Evolutionary conservation across 139 green algal genomes (phyloP), one percentile per base, ranked within the genome.

Genomic region (Chlamydomonas asymmetrica): DNA sequence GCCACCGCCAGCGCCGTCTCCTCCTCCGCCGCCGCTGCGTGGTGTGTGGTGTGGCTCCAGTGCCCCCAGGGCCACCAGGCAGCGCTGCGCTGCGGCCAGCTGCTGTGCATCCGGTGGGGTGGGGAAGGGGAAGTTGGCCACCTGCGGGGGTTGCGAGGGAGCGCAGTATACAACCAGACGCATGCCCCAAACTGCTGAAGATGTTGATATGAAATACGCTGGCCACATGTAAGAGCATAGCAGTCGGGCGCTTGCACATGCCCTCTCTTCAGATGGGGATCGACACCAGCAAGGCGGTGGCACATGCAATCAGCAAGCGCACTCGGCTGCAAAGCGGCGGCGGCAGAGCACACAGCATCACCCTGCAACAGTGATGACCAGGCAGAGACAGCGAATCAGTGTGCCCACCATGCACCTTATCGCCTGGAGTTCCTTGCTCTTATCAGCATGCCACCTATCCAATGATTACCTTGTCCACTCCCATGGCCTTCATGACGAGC

Each of bases 41-140:
- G 25, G n/a, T n/a, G n/a, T n/a, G n/a, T n/a, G 59, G 20, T 66
- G 65, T 18, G 75, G 54, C 18, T 84, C 69, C 52, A 95, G 73
- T 22, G 92, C 93, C 25, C 54, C 76, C 20, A 97, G 85, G 2
- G 88, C 88, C 32, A 86, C 71, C 32, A 97, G 88, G 71, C 82
- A 90, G 13, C 52, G 43, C 65, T 92, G 80, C 0, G 92, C 93
- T 9, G 82, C 73, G 0, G n/a, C 49, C 41, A 97, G 81, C 2
- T 88, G 83, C 0, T 63, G 66, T 3, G 66, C 22, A 23, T 94
- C 84, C 3, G 95, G 95, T 3, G 92, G 84, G 4, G 94, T 93
- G 3, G 95, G 94, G 81, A 98, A 98, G 3, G 95, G 95, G 82
- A 98, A 98, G 80, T 97, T 94, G 39, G 73, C 32, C 22, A 96